phyloP scores from a whole-genome alignment of 352 stramenopile genomes.

The Pythium aristosporum region DNA sequence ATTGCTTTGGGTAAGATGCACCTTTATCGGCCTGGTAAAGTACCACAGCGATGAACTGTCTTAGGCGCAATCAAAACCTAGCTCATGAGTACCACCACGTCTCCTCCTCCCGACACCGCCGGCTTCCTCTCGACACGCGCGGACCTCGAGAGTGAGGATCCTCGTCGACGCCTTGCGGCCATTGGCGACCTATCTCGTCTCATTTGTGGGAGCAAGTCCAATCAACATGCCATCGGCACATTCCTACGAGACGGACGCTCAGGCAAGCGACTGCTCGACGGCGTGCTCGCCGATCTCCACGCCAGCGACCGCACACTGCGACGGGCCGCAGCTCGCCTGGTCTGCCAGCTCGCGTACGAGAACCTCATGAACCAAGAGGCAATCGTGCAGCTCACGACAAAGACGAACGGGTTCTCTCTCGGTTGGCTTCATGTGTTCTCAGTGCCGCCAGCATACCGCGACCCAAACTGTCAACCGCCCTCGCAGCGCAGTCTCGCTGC shows the following conservation, averaged over 20 bases:
- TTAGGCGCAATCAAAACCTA: too few species aligned
- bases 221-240: slow-evolving; percentile 41
- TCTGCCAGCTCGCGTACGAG: slow-evolving; percentile 57
- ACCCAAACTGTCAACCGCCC: not conserved
- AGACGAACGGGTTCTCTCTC: slow-evolving; percentile 32
- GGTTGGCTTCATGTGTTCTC: slow-evolving; percentile 62
- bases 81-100: not conserved
- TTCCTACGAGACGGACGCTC: slow-evolving; percentile 33
- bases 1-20: too few species aligned
- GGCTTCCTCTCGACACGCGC: not conserved
- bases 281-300: slow-evolving; percentile 36
- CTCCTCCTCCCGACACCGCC: not conserved
- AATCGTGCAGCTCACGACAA: slow-evolving; percentile 23
- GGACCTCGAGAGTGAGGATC: slow-evolving; percentile 30
- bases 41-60: too few species aligned
- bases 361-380: slow-evolving; percentile 41
- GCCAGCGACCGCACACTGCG: slow-evolving; percentile 44
- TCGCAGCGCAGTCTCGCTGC: slow-evolving; percentile 17
- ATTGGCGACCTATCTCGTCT: slow-evolving; percentile 33
- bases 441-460: slow-evolving; percentile 32
- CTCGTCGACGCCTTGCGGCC: slow-evolving; percentile 32
- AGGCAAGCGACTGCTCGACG: slow-evolving; percentile 21
- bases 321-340: slow-evolving; percentile 39
- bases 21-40: too few species aligned
- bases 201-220: slow-evolving; percentile 40